Conservation (phyloP, 2,329 filamentous ascomycete genomes). For the Knoxdaviesia capensis region DNA sequence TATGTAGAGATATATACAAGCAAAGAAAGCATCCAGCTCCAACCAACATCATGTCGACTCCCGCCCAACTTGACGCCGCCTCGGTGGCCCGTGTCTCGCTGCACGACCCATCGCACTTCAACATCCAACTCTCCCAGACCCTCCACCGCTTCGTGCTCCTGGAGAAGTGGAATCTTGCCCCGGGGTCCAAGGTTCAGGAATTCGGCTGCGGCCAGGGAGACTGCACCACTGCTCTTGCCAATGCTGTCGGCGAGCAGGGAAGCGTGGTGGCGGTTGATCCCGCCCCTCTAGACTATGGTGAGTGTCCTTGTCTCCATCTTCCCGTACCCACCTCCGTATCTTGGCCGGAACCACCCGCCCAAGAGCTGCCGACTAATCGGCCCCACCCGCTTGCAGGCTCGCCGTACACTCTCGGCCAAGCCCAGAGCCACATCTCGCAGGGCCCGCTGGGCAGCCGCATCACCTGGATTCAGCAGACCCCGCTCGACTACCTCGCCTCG, state of each 20-base stretch:
- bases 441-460: slow-evolving; percentile 20
- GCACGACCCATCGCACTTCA: slow-evolving; percentile 3
- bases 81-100: slow-evolving; percentile 4
- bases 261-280: slow-evolving; percentile 31
- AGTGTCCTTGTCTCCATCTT: too few species aligned
- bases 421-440: slow-evolving; percentile 21
- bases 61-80: too few species aligned
- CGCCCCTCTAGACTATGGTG: slow-evolving; percentile 25
- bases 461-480: slow-evolving; percentile 19
- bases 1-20: too few species aligned
- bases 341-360: too few species aligned
- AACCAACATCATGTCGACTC: too few species aligned
- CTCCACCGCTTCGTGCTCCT: slow-evolving; percentile 16
- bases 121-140: slow-evolving; percentile 9
- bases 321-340: too few species aligned
- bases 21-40: too few species aligned
- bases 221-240: slow-evolving; percentile 31
- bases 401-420: slow-evolving; percentile 27
- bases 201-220: slow-evolving; percentile 40
- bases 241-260: slow-evolving; percentile 20
- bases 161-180: slow-evolving; percentile 14
- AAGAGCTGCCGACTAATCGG: too few species aligned
- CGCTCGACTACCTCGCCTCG: slow-evolving; percentile 14
- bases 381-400: too few species aligned
- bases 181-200: slow-evolving; percentile 27